phyloP scores from a whole-genome alignment of 176 grass and related monocot species.

The Ampelocalamus luodianensis region DNA sequence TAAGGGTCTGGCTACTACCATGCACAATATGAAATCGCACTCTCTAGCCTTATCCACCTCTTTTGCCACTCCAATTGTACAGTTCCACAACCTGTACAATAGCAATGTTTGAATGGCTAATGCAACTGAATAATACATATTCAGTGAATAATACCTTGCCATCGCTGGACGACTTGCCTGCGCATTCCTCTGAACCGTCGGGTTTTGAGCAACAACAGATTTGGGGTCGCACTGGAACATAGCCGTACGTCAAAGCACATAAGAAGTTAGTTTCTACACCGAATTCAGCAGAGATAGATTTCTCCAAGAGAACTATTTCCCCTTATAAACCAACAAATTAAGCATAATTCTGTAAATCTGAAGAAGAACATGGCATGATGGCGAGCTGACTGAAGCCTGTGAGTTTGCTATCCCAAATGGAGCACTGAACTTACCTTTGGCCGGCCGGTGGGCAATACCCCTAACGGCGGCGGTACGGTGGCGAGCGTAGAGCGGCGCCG shows the following conservation, averaged over 20 bases:
- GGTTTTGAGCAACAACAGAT: conserved; percentile 32
- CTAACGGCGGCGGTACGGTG: background rate
- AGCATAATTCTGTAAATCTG: background rate
- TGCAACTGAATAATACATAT: background rate
- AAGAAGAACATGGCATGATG: background rate
- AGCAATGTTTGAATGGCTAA: background rate
- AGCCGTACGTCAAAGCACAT: background rate
- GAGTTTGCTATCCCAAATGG: background rate
- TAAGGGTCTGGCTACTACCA: background rate
- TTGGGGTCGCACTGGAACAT: conserved; percentile 28
- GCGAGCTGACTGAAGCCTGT: background rate
- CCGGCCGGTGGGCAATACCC: background rate
- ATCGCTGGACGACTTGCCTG: background rate
- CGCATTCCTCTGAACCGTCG: background rate
- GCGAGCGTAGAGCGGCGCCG: background rate
- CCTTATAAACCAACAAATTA: background rate
- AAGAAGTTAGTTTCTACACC: background rate
- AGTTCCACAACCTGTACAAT: background rate
- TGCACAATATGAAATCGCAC: background rate
- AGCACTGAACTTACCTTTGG: background rate
- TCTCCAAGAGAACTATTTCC: background rate
- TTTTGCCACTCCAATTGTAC: background rate
- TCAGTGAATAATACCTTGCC: background rate
- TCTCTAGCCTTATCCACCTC: background rate
- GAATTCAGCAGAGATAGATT: background rate